phyloP scores from a whole-genome alignment of 2,329 filamentous ascomycete species.

The Microcyclosporella mali region DNA sequence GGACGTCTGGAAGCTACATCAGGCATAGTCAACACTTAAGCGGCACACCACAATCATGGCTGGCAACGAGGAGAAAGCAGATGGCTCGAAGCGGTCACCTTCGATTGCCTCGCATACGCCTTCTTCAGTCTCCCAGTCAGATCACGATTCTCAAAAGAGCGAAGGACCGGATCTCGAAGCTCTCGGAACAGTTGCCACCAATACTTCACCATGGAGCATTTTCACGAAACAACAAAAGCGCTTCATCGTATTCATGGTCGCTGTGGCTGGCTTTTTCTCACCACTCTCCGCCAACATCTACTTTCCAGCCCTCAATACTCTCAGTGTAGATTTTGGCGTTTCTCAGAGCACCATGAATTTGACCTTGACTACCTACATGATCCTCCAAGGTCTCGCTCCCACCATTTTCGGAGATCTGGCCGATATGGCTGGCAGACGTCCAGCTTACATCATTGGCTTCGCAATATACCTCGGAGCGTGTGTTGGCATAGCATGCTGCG shows the following conservation, averaged over 20 bases:
- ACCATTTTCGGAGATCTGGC: slow-evolving; percentile 20
- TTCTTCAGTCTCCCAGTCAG: not conserved
- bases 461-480: slow-evolving; percentile 20
- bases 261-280: slow-evolving; percentile 48
- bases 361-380: slow-evolving; percentile 54
- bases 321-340: slow-evolving; percentile 45
- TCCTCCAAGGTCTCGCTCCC: slow-evolving; percentile 45
- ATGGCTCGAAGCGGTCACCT: no score
- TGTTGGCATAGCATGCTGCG: slow-evolving; percentile 17
- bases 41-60: no score
- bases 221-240: slow-evolving; percentile 39
- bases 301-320: slow-evolving; percentile 46
- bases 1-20: no score
- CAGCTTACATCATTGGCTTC: slow-evolving; percentile 23
- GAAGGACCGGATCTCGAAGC: slow-evolving; percentile 16
- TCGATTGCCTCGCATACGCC: no score
- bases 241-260: slow-evolving; percentile 45
- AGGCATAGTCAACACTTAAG: no score
- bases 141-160: not conserved
- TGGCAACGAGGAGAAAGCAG: no score
- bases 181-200: slow-evolving; percentile 11
- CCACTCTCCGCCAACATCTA: slow-evolving; percentile 50
- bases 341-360: slow-evolving; percentile 40
- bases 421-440: slow-evolving; percentile 21
- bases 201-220: slow-evolving; percentile 24